Conservation (phyloP, 2,329 filamentous ascomycete species). For the Paracamarosporium sp. region DNA sequence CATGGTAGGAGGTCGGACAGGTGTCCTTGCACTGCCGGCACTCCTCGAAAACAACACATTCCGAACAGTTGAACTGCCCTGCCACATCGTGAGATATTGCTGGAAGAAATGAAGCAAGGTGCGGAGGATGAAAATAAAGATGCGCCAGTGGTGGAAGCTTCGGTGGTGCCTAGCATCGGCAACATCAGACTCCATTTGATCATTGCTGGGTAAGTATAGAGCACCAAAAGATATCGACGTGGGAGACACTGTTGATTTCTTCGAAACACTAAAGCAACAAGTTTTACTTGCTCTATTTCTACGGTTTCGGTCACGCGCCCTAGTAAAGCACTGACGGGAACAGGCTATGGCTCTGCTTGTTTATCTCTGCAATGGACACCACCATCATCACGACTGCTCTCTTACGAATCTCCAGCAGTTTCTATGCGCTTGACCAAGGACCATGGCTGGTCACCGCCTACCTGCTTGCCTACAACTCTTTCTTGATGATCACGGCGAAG, state of each 20-base stretch:
- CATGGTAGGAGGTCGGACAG: background rate
- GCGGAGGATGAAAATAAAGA: conserved; percentile 2
- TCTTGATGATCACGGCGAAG: conserved; percentile 43
- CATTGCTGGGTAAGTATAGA: conserved; percentile 26
- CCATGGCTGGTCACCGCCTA: conserved; percentile 43
- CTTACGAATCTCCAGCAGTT: conserved; percentile 37
- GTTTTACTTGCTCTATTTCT: no score
- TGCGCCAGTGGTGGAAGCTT: conserved; percentile 2
- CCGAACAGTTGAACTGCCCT: background rate
- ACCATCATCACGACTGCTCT: conserved; percentile 42
- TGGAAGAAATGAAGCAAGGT: conserved; percentile 10
- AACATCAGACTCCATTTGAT: conserved; percentile 31
- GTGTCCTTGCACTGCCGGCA: background rate
- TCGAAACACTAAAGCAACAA: no score
- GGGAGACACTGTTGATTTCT: no score
- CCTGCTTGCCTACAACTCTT: conserved; percentile 41
- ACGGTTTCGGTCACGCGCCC: no score
- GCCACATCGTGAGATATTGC: background rate
- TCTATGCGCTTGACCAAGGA: conserved; percentile 32
- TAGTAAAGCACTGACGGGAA: background rate
- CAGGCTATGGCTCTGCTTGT: conserved; percentile 41
- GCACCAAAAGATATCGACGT: background rate
- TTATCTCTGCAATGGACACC: conserved; percentile 39
- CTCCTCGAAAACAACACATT: background rate
- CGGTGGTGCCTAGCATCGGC: conserved; percentile 28